These are phyloP conservation scores for Aspergillus transmontanensis DNA, from an alignment of 2,329 filamentous ascomycete genomes.

Conservation along the genomic window DNA sequence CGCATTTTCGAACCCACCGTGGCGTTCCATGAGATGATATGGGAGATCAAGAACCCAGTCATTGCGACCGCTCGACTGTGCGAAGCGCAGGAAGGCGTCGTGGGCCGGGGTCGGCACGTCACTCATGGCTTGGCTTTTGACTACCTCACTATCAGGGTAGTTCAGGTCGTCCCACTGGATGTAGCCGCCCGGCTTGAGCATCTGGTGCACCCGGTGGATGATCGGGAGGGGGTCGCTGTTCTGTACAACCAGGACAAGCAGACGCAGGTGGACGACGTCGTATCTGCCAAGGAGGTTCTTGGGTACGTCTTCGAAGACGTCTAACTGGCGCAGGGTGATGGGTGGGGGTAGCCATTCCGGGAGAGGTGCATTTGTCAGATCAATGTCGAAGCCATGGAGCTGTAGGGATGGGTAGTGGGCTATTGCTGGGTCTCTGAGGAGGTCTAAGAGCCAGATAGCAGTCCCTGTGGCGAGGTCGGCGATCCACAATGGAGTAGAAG, in stretches of 20 bases:
- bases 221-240: constrained; percentile 19
- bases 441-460: constrained; percentile 30
- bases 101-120: constrained; percentile 15
- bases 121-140: constrained; percentile 11
- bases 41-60: constrained; percentile 24
- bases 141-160: constrained; percentile 20
- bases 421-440: constrained; percentile 15
- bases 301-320: constrained; percentile 26
- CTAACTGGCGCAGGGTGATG: constrained; percentile 19
- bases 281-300: constrained; percentile 22
- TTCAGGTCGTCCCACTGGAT: constrained; percentile 35
- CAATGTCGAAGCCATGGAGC: constrained; percentile 29
- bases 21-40: background rate
- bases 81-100: constrained; percentile 18
- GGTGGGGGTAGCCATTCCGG: constrained; percentile 22
- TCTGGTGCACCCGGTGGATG: constrained; percentile 13
- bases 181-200: constrained; percentile 32
- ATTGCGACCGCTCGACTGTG: constrained; percentile 23
- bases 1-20: background rate
- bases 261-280: constrained; percentile 27
- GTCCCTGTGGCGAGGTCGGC: constrained; percentile 33
- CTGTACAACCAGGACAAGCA: constrained; percentile 15
- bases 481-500: constrained; percentile 10
- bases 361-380: constrained; percentile 25
- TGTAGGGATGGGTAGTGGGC: constrained; percentile 14